Evolutionary conservation across 2,329 filamentous ascomycete genomes (phyloP).

Genomic region (Dothideomycetidae sp.): DNA sequence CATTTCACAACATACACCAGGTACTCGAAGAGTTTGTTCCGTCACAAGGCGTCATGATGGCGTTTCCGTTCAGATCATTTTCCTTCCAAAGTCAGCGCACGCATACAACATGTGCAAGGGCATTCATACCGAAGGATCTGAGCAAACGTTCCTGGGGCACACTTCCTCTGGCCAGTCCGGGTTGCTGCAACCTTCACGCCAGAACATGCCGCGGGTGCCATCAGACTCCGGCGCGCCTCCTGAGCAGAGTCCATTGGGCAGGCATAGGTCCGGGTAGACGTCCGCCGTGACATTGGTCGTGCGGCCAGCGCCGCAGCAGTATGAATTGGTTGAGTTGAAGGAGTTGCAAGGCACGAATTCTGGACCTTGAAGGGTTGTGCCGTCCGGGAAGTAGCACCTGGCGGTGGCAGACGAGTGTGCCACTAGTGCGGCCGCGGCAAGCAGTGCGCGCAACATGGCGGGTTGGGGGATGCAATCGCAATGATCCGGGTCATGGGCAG

Average conservation of each 20-base stretch:
- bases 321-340: slow-evolving; percentile 7
- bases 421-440: neutral
- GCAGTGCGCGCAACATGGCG: neutral
- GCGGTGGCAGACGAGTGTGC: neutral
- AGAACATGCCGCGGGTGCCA: slow-evolving; percentile 3
- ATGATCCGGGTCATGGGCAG: too few species aligned
- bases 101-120: too few species aligned
- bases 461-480: too few species aligned
- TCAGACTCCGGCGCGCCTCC: slow-evolving; percentile 2
- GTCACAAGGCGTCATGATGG: slow-evolving; percentile 6
- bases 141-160: slow-evolving; percentile 6
- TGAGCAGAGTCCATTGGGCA: slow-evolving; percentile 7
- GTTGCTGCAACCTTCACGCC: slow-evolving; percentile 9
- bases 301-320: slow-evolving; percentile 6
- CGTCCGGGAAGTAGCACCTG: slow-evolving; percentile 5
- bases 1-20: slow-evolving; percentile 3
- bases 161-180: slow-evolving; percentile 8
- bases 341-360: slow-evolving; percentile 9
- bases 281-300: neutral
- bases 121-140: slow-evolving; percentile 7
- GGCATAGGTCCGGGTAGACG: slow-evolving; percentile 1
- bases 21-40: slow-evolving; percentile 5
- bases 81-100: too few species aligned
- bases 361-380: neutral
- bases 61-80: slow-evolving; percentile 7